Percentiles rank a stretch among this genome's conserved stretches.
These are phyloP conservation scores for Fusarium coicis DNA, from an alignment of 2,329 filamentous ascomycete species.

Conservation along the genomic window DNA sequence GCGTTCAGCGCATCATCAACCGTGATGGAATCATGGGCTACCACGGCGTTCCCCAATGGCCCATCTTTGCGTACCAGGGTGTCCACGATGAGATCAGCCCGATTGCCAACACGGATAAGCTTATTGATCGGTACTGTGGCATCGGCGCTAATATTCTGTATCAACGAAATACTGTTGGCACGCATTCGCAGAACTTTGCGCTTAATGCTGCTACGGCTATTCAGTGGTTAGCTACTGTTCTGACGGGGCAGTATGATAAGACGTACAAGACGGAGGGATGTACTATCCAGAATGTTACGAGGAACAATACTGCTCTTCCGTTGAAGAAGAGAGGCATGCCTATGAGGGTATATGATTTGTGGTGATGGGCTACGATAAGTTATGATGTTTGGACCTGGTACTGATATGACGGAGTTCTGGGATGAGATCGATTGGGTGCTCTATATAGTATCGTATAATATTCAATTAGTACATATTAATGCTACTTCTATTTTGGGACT, in stretches of 20 bases:
- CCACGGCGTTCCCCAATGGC: constrained; percentile 38
- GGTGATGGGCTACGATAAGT: neutral
- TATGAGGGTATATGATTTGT: constrained; percentile 25
- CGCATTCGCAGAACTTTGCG: constrained; percentile 20
- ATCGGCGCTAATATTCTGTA: constrained; percentile 40
- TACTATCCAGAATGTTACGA: constrained; percentile 36
- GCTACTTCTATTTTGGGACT: rapidly evolving
- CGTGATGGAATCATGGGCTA: constrained; percentile 41
- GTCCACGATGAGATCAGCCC: constrained; percentile 37
- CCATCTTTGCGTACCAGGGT: constrained; percentile 38
- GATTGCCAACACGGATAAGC: constrained; percentile 22
- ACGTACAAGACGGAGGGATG: constrained; percentile 31
- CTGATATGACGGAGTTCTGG: neutral
- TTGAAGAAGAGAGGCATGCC: constrained; percentile 18
- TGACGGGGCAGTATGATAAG: constrained; percentile 21
- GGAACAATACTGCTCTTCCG: constrained; percentile 17
- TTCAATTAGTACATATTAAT: neutral
- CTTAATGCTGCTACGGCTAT: constrained; percentile 17
- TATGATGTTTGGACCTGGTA: neutral
- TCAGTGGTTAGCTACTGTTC: constrained; percentile 24
- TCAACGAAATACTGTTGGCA: constrained; percentile 34
- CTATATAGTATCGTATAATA: neutral
- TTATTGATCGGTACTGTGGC: constrained; percentile 33
- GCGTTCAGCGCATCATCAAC: constrained; percentile 16
- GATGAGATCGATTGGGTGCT: rapidly evolving